Conservation (phyloP, 1,284 basidiomycete genomes). For the Hypsizygus ulmarius region DNA sequence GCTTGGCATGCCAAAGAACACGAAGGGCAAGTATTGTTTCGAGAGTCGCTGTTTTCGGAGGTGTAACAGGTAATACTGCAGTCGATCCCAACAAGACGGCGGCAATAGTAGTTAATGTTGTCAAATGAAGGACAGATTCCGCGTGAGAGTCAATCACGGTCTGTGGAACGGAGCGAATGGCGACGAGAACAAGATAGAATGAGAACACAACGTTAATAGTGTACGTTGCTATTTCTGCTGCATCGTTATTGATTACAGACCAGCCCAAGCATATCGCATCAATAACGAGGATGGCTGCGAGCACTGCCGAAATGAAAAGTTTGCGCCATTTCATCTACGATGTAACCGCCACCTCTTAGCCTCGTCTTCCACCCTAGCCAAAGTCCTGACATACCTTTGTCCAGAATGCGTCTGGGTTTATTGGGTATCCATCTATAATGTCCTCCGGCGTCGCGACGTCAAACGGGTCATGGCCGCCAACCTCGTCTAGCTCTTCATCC, state of each 20-base stretch:
- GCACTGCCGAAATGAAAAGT: constrained; percentile 42
- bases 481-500: constrained; percentile 29
- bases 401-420: constrained; percentile 77
- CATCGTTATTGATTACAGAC: constrained; percentile 40
- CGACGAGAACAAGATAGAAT: constrained; percentile 57
- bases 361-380: neutral
- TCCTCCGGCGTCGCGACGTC: constrained; percentile 74
- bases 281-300: constrained; percentile 46
- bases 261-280: constrained; percentile 55
- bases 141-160: constrained; percentile 52
- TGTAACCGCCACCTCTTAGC: neutral
- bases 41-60: constrained; percentile 25
- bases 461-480: constrained; percentile 59
- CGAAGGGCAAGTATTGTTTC: constrained; percentile 20
- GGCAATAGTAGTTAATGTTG: constrained; percentile 54
- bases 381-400: constrained; percentile 44
- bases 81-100: constrained; percentile 46
- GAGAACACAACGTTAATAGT: constrained; percentile 56
- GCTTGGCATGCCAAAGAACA: constrained; percentile 46
- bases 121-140: constrained; percentile 64
- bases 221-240: constrained; percentile 37
- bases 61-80: constrained; percentile 52
- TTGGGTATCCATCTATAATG: constrained; percentile 70
- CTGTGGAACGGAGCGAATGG: constrained; percentile 53
- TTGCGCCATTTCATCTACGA: constrained; percentile 59